Evolutionary conservation across 2,329 filamentous ascomycete species (phyloP).

Genomic region (Botrytis sinoallii): DNA sequence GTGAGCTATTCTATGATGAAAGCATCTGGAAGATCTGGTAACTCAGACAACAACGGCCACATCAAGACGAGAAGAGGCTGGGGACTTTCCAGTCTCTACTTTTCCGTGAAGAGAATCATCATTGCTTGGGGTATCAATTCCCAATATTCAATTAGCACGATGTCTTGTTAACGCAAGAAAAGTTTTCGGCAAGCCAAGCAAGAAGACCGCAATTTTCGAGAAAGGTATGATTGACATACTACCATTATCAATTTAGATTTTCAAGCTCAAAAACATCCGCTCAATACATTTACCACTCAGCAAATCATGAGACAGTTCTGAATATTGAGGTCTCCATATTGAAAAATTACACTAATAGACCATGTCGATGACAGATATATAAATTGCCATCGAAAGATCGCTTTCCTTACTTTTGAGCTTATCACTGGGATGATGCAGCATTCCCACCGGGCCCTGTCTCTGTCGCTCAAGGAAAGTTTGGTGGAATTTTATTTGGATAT

Average conservation of each 20-base stretch:
- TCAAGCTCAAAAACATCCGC: neutral
- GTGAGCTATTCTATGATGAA: neutral
- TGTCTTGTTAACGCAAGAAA: neutral
- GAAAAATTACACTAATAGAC: neutral
- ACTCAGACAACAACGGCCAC: neutral
- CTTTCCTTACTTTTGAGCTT: neutral
- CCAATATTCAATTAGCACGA: neutral
- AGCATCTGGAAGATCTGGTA: neutral
- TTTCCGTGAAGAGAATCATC: neutral
- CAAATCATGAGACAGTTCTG: neutral
- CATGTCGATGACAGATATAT: neutral
- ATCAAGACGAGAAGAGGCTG: neutral
- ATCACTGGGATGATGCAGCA: neutral
- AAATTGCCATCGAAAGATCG: neutral
- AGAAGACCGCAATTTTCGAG: neutral
- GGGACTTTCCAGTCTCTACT: neutral
- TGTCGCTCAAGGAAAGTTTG: neutral
- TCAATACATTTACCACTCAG: neutral
- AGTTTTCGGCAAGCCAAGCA: neutral
- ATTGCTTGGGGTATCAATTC: neutral
- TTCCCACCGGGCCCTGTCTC: neutral
- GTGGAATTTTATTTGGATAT: neutral
- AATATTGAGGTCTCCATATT: neutral
- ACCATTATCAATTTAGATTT: neutral
- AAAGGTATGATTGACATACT: neutral